Conservation (phyloP, 257 asterid genomes). For the Phtheirospermum japonicum region DNA sequence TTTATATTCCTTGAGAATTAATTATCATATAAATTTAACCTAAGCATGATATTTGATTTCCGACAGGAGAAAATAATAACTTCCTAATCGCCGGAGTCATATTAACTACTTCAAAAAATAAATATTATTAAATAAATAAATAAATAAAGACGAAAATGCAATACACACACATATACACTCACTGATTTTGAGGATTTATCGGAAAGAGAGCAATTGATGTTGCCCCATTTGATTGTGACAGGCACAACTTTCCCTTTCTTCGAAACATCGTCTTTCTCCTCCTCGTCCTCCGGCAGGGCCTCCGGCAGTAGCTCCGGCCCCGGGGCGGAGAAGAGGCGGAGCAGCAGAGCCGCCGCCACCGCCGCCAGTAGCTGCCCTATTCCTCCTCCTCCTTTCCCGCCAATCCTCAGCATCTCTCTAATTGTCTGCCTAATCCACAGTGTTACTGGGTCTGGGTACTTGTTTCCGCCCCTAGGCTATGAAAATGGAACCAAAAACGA, state of each 20-base stretch:
- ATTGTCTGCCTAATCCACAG: constrained; percentile 15
- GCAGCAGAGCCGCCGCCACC: constrained; percentile 75
- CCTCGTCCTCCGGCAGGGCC: constrained; percentile 34
- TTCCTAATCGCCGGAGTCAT: no score
- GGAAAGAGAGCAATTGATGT: constrained; percentile 74
- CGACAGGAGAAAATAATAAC: background rate
- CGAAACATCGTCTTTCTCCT: constrained; percentile 37
- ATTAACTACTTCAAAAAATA: background rate
- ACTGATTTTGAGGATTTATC: constrained; percentile 69
- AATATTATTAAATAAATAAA: no score
- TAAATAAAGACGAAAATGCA: constrained; percentile 18
- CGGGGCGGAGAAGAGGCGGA: constrained; percentile 70
- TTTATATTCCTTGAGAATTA: constrained; percentile 16
- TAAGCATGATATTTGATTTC: background rate
- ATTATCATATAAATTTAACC: constrained; percentile 10
- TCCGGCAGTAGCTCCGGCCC: constrained; percentile 60
- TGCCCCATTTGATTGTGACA: constrained; percentile 68
- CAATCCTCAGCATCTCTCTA: constrained; percentile 49
- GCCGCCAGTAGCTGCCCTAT: constrained; percentile 81
- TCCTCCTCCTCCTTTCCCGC: constrained; percentile 66
- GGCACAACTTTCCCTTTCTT: constrained; percentile 59
- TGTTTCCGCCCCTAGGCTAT: background rate
- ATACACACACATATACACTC: constrained; percentile 25
- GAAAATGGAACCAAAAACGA: no score
- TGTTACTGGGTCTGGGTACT: constrained; percentile 4